Base-by-base conservation (phyloP, 192 early-diverging fungal genomes). In the Coemansia sp. region DNA sequence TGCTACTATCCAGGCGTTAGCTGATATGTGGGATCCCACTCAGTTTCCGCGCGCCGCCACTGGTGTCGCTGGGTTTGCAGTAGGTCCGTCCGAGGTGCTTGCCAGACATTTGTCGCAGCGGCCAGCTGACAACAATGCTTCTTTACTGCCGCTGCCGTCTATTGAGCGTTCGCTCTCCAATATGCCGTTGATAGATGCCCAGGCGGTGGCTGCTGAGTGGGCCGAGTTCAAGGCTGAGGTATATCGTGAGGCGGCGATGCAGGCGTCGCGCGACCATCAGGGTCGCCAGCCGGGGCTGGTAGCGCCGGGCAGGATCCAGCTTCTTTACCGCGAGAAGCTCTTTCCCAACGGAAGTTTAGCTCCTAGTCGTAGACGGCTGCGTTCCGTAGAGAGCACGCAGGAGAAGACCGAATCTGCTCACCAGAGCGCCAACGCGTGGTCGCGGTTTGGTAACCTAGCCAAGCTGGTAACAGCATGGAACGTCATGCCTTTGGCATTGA, bases 21-120 rank as follows among this genome's bases (percentile, higher is more conserved):
- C 71, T 5, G 77, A 80, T 25, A 74, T 80, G 72, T 80, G 77
- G 77, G 66, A 71, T 42, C 77, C 77, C 5, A 68, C 68, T 36
- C 72, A 80, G 55, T 64, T 74, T 38, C 77, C 77, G 1, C 56
- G 65, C 33, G 48, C 64, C 2, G 48, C 51, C 2, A 34, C 22
- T 5, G 64, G 52, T 10, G 48, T 52, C 2, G 54, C 56, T 20
- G 28, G 6, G 8, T 74, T 80, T 74, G 72, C 50, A 0, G 60
- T 52, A 4, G 33, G 11, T 3, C 72, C 73, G 61, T 55, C 61
- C 1, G 32, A 61, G 22, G 48, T 40, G 40, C 66, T 77, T 12
- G 17, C 68, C 0, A 34, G 50, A 0, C 48, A 58, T 67, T 36
- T 79, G 56, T 73, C 65, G 12, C 48, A 55, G 31, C 22, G 5